Evolutionary conservation across 192 early-diverging fungal genomes (phyloP), one percentile per base, ranked within the genome.

Genomic region (Podila epicladia): DNA sequence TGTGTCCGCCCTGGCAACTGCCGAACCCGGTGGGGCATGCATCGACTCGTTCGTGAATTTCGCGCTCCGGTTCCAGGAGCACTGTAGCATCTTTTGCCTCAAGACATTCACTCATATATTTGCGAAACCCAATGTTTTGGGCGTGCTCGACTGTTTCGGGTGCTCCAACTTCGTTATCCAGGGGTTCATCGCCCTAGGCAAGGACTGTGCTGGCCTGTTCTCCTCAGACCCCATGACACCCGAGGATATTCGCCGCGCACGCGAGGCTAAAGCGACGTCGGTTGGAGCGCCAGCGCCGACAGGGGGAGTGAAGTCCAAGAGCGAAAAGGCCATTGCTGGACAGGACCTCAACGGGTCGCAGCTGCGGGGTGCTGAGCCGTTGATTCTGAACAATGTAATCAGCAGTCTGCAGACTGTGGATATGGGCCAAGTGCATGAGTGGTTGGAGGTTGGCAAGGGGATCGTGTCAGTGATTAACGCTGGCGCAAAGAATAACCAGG

Each of bases 31-130:
- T 62, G 62, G 68, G 12, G 57, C 65, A 3, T 80, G 69, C 17
- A 72, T 80, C 62, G 71, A 73, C 19, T 72, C 76, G 2, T 72
- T 80, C 51, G 76, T 69, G 26, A 72, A 80, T 26, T 72, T 64
- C 31, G 70, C 71, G 1, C 76, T 72, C 22, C 76, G 65, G 12
- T 69, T 71, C 66, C 71, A 55, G 11, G 76, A 72, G 4, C 58
- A 60, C 17, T 72, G 76, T 51, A 32, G 65, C 8, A 58, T 80
- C 65, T 38, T 26, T 1, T 80, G 76, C 13, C 71, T 80, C 37
- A 71, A 71, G 49, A 51, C 53, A 0, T 63, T 69, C 20, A 31
- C 62, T 2, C 59, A 67, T 12, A 17, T 72, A 29, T 58, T 67
- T 53, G 20, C 41, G 6, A 58, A 64, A 1, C 69, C 65, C 4